These are phyloP conservation scores for Phialophora chinensis DNA, from an alignment of 2,329 filamentous ascomycete species.

Conservation along the genomic window DNA sequence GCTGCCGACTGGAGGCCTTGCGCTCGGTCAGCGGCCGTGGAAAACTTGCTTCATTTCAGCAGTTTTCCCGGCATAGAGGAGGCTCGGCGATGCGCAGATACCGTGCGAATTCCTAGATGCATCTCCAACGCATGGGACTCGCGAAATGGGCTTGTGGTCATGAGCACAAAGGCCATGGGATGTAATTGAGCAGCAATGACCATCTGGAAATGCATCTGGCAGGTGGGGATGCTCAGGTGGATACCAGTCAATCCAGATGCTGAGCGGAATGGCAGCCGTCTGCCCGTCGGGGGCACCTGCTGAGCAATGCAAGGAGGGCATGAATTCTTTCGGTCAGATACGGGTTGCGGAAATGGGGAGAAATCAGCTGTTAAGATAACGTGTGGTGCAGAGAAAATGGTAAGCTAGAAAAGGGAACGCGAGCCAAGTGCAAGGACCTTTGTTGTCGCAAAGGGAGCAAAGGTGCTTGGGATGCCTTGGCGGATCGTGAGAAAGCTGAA, in stretches of 20 bases:
- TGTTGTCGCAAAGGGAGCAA: not conserved
- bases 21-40: not conserved
- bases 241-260: not conserved
- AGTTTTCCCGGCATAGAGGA: not conserved
- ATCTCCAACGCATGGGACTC: not conserved
- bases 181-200: not conserved
- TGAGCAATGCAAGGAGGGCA: not conserved
- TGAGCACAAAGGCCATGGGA: not conserved
- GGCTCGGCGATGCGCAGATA: not conserved
- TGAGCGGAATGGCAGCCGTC: not conserved
- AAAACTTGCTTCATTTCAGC: not conserved
- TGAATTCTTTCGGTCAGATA: not conserved
- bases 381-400: not conserved
- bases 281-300: not conserved
- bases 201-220: not conserved
- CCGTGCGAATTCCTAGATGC: not conserved
- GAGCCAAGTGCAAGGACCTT: not conserved
- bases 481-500: conserved; percentile 1
- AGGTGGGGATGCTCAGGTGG: not conserved
- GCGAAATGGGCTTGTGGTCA: not conserved
- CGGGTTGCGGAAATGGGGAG: not conserved
- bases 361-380: not conserved
- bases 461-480: not conserved
- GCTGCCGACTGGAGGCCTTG: conserved; percentile 6
- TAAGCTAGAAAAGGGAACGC: not conserved